Percentiles rank a stretch among this genome's conserved stretches.
These are phyloP conservation scores for Populus pruinosa DNA, from an alignment of 345 rosid species.

Conservation along the genomic window DNA sequence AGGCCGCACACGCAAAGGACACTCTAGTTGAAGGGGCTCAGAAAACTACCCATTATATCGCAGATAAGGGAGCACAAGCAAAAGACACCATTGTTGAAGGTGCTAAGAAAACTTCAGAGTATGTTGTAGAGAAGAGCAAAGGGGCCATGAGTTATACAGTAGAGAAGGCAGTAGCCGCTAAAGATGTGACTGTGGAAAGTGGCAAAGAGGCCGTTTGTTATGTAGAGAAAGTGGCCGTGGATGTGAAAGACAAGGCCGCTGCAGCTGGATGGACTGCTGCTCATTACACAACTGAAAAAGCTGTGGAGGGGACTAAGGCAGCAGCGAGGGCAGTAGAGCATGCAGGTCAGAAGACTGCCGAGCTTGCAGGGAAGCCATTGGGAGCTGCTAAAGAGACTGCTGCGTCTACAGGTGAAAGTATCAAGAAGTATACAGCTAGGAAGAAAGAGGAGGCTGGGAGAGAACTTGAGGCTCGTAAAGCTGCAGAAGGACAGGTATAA, in stretches of 20 bases:
- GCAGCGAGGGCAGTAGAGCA: slow-evolving; percentile 48
- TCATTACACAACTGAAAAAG: slow-evolving; percentile 52
- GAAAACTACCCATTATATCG: background rate
- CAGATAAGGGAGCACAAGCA: slow-evolving; percentile 13
- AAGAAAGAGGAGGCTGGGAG: slow-evolving; percentile 69
- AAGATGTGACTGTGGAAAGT: slow-evolving; percentile 47
- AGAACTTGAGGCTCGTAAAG: slow-evolving; percentile 32
- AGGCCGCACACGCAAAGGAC: background rate
- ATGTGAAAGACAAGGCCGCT: slow-evolving; percentile 50
- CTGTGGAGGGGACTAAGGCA: slow-evolving; percentile 55
- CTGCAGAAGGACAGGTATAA: slow-evolving; percentile 28
- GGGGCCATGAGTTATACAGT: background rate
- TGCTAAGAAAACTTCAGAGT: background rate
- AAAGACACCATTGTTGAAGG: background rate
- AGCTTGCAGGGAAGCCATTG: slow-evolving; percentile 59
- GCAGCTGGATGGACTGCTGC: slow-evolving; percentile 72
- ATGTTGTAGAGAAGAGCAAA: background rate
- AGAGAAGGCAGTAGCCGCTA: slow-evolving; percentile 30
- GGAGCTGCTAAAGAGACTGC: slow-evolving; percentile 58
- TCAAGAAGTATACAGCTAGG: slow-evolving; percentile 59
- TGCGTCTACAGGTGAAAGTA: slow-evolving; percentile 44
- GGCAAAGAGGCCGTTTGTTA: slow-evolving; percentile 49
- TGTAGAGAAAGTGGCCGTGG: slow-evolving; percentile 43
- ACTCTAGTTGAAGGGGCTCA: background rate
- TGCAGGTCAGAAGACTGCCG: slow-evolving; percentile 55